Evolutionary conservation across 805 yeast species (phyloP), one percentile per base, ranked within the genome.

Genomic region (Wickerhamiella brachini): DNA sequence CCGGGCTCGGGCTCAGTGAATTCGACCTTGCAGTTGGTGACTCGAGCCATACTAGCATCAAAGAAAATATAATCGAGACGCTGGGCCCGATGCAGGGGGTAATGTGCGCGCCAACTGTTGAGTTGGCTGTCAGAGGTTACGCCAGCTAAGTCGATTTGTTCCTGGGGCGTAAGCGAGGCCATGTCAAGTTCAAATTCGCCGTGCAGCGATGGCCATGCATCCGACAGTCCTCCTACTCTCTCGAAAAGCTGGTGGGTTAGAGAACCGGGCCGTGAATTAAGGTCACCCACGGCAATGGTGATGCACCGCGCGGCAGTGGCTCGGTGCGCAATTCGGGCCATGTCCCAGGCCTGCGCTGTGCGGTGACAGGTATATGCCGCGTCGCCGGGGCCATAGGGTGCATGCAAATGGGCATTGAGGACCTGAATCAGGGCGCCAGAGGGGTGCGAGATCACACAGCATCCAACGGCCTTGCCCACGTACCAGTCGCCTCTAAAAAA

Each of bases 321-420:
- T 38, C 80, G 65, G 17, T 73, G 72, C 1, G 84, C 79, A 37
- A 88, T 53, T 49, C 78, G 76, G 34, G 93, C 75, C 64, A 93
- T 77, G 64, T 89, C 96, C 97, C 97, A 93, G 0, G 97, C 97
- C 66, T 93, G 98, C 52, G 93, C 78, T 0, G 96, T 81, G 47
- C 98, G 71, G 62, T 93, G 97, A 58, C 95, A 85, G 2, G 80
- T 71, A 62, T 93, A 93, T 2, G 89, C 83, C 2, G 94, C 94
- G 65, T 88, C 95, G 2, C 97, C 97, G 0, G 71, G 67, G 1
- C 93, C 75, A 62, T 93, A 93, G 0, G 98, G 98, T 1, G 98
- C 98, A 66, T 93, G 98, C 93, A 93, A 83, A 65, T 93, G 98
- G 17, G 95, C 81, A 62, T 89, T 90, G 61, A 93, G 68, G 5